phyloP scores from a whole-genome alignment of 2,329 filamentous ascomycete species.

The Biscogniauxia sp. region DNA sequence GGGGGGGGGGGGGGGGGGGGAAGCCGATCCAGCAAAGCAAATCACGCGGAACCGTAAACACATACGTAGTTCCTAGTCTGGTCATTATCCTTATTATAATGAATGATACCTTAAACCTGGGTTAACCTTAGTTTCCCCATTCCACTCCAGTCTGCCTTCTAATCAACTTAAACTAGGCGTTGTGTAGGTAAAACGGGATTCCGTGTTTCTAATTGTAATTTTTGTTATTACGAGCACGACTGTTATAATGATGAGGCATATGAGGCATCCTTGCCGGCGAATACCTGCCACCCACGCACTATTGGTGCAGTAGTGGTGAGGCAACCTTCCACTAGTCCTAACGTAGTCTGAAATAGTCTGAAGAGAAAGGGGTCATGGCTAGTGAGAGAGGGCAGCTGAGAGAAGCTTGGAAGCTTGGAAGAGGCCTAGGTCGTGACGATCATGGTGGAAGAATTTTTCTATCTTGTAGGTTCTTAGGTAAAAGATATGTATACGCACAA shows the following conservation, averaged over 20 bases:
- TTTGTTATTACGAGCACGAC: not conserved
- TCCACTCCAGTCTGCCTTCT: not conserved
- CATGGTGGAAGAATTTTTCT: not conserved
- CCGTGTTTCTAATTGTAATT: not conserved
- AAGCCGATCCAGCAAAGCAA: not conserved
- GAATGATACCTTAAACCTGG: too few species aligned
- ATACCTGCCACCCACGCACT: not conserved
- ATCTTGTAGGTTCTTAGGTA: not conserved
- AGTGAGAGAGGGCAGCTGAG: not conserved
- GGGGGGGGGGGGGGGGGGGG: too few species aligned
- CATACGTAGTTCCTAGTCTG: not conserved
- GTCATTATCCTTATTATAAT: not conserved
- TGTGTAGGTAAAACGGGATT: not conserved
- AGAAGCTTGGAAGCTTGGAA: not conserved
- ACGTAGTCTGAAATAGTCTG: not conserved
- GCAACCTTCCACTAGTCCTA: not conserved
- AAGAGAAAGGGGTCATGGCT: not conserved
- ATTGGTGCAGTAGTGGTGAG: not conserved
- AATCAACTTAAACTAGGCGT: not conserved
- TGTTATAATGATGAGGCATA: not conserved
- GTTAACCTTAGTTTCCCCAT: too few species aligned
- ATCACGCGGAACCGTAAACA: not conserved
- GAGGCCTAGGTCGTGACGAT: not conserved
- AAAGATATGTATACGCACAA: not conserved
- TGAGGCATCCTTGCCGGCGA: not conserved